Conservation (phyloP, 805 yeast genomes). For the Candida anglica region DNA sequence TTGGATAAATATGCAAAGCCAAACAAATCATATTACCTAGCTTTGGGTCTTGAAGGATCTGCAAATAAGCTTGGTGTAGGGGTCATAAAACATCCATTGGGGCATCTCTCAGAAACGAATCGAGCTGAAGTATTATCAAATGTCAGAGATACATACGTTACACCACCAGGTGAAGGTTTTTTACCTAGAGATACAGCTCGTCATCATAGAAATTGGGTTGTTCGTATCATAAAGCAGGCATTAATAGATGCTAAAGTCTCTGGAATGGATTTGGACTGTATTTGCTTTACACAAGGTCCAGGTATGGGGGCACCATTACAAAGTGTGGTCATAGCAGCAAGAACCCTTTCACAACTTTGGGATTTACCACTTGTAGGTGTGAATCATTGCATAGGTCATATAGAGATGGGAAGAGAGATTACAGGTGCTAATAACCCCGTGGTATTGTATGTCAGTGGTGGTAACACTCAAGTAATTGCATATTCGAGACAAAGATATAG, state of each 20-base stretch:
- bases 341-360: constrained; percentile 81
- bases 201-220: constrained; percentile 95
- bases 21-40: constrained; percentile 53
- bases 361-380: constrained; percentile 85
- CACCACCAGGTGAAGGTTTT: constrained; percentile 99
- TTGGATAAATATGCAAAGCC: constrained; percentile 42
- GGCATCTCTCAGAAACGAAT: constrained; percentile 52
- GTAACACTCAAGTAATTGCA: constrained; percentile 97
- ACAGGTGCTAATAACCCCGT: constrained; percentile 98
- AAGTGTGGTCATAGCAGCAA: constrained; percentile 86
- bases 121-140: constrained; percentile 80
- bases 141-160: constrained; percentile 87
- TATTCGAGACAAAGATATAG: constrained; percentile 90
- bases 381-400: constrained; percentile 96
- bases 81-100: constrained; percentile 68
- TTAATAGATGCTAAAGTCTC: constrained; percentile 55
- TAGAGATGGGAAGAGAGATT: constrained; percentile 98
- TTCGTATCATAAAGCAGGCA: constrained; percentile 66
- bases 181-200: constrained; percentile 95
- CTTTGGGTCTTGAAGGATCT: constrained; percentile 93
- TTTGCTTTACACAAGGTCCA: constrained; percentile 96
- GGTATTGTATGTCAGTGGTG: constrained; percentile 95
- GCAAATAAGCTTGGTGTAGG: constrained; percentile 97
- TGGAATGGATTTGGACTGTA: constrained; percentile 60
- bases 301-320: constrained; percentile 99